Conservation (phyloP, 805 yeast species). For the Priceomyces haplophilus region DNA sequence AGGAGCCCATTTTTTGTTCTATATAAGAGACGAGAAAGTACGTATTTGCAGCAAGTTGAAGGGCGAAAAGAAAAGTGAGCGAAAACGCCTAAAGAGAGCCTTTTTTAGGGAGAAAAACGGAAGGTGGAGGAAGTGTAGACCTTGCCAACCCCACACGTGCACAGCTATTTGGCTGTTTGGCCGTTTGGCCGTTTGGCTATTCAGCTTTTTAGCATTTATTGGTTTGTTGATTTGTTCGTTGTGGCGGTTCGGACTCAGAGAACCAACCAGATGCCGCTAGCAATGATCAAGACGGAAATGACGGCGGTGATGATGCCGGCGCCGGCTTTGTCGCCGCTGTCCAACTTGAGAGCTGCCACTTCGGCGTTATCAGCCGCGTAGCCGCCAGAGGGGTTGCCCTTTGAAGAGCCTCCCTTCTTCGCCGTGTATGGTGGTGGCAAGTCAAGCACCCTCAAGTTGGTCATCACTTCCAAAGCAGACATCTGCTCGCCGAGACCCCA, state of each 20-base stretch:
- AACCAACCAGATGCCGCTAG: constrained; percentile 45
- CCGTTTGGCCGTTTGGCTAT: too few species aligned
- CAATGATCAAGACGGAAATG: constrained; percentile 44
- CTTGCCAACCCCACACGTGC: too few species aligned
- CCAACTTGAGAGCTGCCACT: constrained; percentile 40
- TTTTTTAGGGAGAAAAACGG: too few species aligned
- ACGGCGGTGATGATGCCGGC: constrained; percentile 86
- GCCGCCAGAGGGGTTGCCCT: constrained; percentile 71
- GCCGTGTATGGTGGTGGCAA: constrained; percentile 62
- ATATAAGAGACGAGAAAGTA: too few species aligned
- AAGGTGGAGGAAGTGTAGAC: too few species aligned
- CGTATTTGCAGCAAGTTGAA: too few species aligned
- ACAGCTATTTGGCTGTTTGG: too few species aligned
- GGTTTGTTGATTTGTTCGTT: too few species aligned
- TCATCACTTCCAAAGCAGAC: constrained; percentile 65
- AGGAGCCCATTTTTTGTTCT: too few species aligned
- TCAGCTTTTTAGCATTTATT: too few species aligned
- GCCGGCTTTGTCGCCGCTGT: constrained; percentile 71
- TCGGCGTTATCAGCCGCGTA: constrained; percentile 37
- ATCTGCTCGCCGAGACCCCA: constrained; percentile 82
- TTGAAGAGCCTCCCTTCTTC: constrained; percentile 64
- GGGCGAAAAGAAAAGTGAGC: too few species aligned
- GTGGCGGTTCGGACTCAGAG: constrained; percentile 6
- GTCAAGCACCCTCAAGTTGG: constrained; percentile 38
- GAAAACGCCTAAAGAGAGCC: too few species aligned